phyloP scores from a whole-genome alignment of 768 basidiomycete species.

The Auricularia sp. region DNA sequence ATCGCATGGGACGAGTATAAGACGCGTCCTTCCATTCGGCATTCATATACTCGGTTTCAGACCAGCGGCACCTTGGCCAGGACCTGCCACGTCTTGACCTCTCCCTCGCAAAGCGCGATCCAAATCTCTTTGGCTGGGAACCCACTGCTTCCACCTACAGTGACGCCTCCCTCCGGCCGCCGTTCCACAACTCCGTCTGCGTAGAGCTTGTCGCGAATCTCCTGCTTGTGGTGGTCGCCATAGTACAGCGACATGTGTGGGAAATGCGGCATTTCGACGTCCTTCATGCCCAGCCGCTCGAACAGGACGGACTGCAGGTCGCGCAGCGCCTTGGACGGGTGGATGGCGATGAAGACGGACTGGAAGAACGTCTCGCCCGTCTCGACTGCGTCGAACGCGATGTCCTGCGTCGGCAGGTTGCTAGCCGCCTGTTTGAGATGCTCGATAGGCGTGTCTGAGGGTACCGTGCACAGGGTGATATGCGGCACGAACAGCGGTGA shows the following conservation, averaged over 20 bases:
- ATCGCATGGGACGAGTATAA: no score
- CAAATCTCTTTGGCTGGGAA: not conserved
- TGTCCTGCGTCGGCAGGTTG: constrained; percentile 29
- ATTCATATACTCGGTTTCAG: not conserved
- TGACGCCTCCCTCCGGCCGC: not conserved
- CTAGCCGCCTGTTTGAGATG: constrained; percentile 27
- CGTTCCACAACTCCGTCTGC: not conserved
- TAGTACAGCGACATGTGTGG: constrained; percentile 72
- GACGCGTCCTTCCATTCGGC: no score
- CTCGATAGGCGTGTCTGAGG: constrained; percentile 19
- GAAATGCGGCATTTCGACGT: constrained; percentile 41
- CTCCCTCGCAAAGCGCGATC: not conserved
- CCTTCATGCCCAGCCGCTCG: constrained; percentile 22
- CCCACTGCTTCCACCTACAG: not conserved
- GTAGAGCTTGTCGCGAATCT: constrained; percentile 33
- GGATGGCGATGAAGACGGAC: constrained; percentile 53
- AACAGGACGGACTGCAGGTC: constrained; percentile 42
- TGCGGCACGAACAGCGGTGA: constrained; percentile 61
- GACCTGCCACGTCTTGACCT: not conserved
- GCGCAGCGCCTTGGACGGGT: constrained; percentile 34
- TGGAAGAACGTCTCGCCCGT: constrained; percentile 59
- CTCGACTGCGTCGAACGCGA: constrained; percentile 44
- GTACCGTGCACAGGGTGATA: constrained; percentile 50
- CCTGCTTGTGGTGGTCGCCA: constrained; percentile 54
- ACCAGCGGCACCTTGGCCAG: not conserved